Evolutionary conservation across 2,329 filamentous ascomycete species (phyloP), one percentile per base, ranked within the genome.

Genomic region (Aureobasidium sp.): DNA sequence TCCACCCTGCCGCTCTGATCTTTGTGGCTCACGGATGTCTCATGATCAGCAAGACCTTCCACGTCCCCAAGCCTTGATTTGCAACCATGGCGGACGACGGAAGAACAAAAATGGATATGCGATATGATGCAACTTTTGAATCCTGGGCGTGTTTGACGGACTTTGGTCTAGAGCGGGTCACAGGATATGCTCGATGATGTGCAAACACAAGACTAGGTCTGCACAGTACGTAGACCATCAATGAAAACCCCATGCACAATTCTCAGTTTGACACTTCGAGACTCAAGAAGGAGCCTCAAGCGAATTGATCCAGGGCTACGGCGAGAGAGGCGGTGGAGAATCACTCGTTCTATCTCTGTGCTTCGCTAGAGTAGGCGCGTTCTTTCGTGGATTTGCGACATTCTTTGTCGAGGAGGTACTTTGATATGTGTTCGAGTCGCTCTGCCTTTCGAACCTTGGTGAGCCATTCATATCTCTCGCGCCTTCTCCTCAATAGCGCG

Each of bases 41-140:
- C 71, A 97, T 99, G 94, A 88, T 93, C 66, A 96, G 91, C 79
- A 95, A 93, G 82, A 93, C 87, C 36, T 85, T 99, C 70, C 90
- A 94, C 73, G 91, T 99, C 67, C 94, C 94, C 17, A 99, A 99
- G 84, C 91, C 82, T 58, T 84, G 66, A 62, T 55, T 27, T 4
- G 31, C 12, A 5, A 29, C 12, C 9, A 15, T 9, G 41, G 7
- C 22, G 22, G 37, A 49, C 15, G 6, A n/a, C 8, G 37, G 41
- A 39, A n/a, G 20, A 47, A 8, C 61, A 59, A 56, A n/a, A 47
- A 5, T 2, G 39, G 52, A 56, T 12, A 44, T 34, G 39, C 39
- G 41, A 36, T 57, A n/a, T 36, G 52, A 45, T 27, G 39, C 22
- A 34, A 25, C n/a, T 41, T 27, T n/a, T 25, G 1, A 12, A 12